phyloP scores from a whole-genome alignment of 495 filamentous ascomycete genomes.

The Pyrenula massariospora region DNA sequence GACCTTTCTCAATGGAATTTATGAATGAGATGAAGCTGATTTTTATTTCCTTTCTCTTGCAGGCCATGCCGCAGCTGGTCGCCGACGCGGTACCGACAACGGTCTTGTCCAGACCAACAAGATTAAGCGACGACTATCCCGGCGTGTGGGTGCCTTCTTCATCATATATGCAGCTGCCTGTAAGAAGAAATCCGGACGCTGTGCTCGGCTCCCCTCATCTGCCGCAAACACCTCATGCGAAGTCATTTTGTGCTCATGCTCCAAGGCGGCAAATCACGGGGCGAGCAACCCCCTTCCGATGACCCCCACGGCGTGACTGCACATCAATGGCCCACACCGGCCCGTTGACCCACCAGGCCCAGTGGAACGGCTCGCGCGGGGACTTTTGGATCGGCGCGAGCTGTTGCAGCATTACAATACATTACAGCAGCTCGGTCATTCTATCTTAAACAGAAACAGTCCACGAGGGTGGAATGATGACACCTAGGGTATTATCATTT shows the following conservation, averaged over 20 bases:
- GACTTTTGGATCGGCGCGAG: neutral
- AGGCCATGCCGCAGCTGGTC: too few species aligned
- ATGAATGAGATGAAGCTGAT: too few species aligned
- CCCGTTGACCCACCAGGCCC: neutral
- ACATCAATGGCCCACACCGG: neutral
- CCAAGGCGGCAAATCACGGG: neutral
- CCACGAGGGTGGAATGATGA: too few species aligned
- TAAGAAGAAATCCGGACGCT: neutral
- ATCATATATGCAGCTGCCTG: neutral
- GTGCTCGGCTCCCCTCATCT: neutral
- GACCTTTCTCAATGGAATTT: too few species aligned
- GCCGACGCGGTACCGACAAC: too few species aligned
- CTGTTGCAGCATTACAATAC: neutral
- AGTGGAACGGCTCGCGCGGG: neutral
- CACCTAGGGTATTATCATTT: neutral
- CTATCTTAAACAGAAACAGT: neutral
- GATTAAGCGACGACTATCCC: too few species aligned
- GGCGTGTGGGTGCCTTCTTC: neutral
- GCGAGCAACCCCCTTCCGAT: neutral
- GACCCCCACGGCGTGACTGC: neutral
- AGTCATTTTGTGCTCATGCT: neutral
- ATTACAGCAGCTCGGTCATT: neutral
- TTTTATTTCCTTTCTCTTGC: too few species aligned
- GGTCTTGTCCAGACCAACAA: too few species aligned
- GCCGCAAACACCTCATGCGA: neutral